Evolutionary conservation across 2,329 filamentous ascomycete genomes (phyloP), one percentile per base, ranked within the genome.

Genomic region (Colletotrichum ledebouriae): DNA sequence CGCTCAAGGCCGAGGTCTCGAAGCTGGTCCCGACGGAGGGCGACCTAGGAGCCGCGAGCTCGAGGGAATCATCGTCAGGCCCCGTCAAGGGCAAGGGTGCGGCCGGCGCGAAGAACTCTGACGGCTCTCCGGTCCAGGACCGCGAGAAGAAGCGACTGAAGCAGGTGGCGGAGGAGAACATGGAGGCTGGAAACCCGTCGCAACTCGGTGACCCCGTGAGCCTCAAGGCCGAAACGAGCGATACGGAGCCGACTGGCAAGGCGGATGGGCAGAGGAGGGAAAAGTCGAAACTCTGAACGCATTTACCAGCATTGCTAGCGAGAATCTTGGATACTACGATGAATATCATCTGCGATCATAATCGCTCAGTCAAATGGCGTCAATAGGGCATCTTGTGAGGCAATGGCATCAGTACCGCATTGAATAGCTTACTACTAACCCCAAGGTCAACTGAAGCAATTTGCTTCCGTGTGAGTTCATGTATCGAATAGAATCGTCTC

Each of bases 151-250:
- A 46, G 55, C 15, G 70, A 59, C 41, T 71, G 59, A 71, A 72
- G 59, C 20, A 67, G 46, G 59, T 71, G 7, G 70, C 70, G 37
- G 49, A 65, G 63, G 71, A 76, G 69, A 74, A 76, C 52, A 50
- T 76, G 4, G 71, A 76, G 3, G 70, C 71, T 57, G 76, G 76
- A 12, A 76, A 84, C 69, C 78, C 78, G 5, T 77, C 76, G 59
- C 77, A 77, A 71, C 73, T 81, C 7, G 79, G 79, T 33, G 80
- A 81, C 56, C 79, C 80, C 2, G 75, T 80, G 39, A 81, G 78
- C 55, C 44, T 80, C 33, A 81, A 81, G 67, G 79, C 78, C 7
- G 80, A 81, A 66, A 76, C 72, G 60, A 78, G 75, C 64, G 73
- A 75, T 15, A 72, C 62, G 44, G 67, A 76, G 37, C 78, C 78